phyloP scores from a whole-genome alignment of 2,329 filamentous ascomycete species.

The Bipolaris zeicola region DNA sequence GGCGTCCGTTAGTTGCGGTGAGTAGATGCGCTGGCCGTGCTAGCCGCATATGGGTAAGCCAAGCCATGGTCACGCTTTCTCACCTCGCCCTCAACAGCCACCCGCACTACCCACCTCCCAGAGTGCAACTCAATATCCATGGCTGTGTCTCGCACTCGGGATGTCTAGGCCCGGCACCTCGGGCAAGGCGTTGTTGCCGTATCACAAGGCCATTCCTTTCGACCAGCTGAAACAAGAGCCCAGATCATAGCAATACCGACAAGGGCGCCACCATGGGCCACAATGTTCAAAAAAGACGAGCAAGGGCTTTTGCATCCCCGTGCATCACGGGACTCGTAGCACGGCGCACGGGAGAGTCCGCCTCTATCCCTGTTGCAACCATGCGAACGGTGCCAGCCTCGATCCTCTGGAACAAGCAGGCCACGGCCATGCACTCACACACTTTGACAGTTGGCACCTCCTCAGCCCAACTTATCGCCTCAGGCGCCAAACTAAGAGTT shows the following conservation, averaged over 20 bases:
- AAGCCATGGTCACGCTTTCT: slow-evolving; percentile 38
- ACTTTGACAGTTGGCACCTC: slow-evolving; percentile 26
- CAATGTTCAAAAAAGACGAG: slow-evolving; percentile 3
- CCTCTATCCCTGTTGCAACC: slow-evolving; percentile 30
- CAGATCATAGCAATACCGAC: slow-evolving; percentile 18
- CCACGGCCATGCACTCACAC: slow-evolving; percentile 34
- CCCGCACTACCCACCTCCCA: slow-evolving; percentile 24
- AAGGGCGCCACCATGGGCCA: slow-evolving; percentile 28
- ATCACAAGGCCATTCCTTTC: slow-evolving; percentile 30
- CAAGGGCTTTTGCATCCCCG: slow-evolving; percentile 11
- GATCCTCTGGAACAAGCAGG: slow-evolving; percentile 16
- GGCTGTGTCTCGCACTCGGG: slow-evolving; percentile 29
- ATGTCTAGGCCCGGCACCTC: slow-evolving; percentile 30
- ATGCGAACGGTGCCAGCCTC: slow-evolving; percentile 46
- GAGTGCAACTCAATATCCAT: slow-evolving; percentile 21
- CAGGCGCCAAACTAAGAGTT: slow-evolving; percentile 45
- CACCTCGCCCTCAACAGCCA: slow-evolving; percentile 34
- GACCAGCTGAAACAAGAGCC: slow-evolving; percentile 40
- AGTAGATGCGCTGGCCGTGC: slow-evolving; percentile 46
- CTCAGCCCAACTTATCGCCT: slow-evolving; percentile 32
- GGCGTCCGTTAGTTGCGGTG: slow-evolving; percentile 42
- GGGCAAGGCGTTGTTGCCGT: slow-evolving; percentile 29
- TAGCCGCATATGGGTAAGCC: slow-evolving; percentile 24
- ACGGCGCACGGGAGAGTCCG: slow-evolving; percentile 32
- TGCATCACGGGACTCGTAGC: slow-evolving; percentile 34